Evolutionary conservation across 768 basidiomycete genomes (phyloP), one percentile per base, ranked within the genome.

Genomic region (Phanerochaete carnosa): DNA sequence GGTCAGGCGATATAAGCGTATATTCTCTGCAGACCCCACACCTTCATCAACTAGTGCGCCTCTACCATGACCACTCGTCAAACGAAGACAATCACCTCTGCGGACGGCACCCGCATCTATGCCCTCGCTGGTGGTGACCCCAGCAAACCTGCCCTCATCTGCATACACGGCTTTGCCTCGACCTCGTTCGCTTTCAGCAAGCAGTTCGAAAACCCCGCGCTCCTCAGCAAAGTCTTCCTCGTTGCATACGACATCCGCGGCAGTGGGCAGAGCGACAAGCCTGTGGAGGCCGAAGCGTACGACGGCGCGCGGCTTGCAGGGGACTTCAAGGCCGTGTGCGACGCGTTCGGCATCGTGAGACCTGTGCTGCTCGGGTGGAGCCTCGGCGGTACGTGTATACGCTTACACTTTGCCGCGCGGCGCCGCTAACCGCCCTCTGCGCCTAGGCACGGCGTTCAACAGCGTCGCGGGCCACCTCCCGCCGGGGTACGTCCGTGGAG

Each of bases 151-250:
- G 68, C 73, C 46, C 58, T 81, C 28, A 74, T 80, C 45, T 78
- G 80, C 64, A 66, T 79, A n/a, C 78, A 78, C 63, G 79, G 79
- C 2, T 68, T 81, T 57, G 68, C 69, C 8, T 68, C 74, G 62
- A 74, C 74, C 37, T 69, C 71, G 15, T 58, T 66, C 23, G 73
- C 72, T 9, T 80, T 75, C 64, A 77, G 77, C 49, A 69, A 69
- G 52, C 69, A 79, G 49, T 77, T 79, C 63, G 61, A 63, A 11
- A 73, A 78, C 59, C 59, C 65, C 5, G 37, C 55, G 28, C 71
- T 76, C 67, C 59, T 65, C 30, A 62, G 62, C 37, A 60, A 66
- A 15, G 61, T 71, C 45, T 70, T 76, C 60, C 64, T 77, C 59
- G 69, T 74, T 52, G 64, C 69, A 22, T 73, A 72, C 61, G 73